Conservation (phyloP, 805 yeast species). For the Ogataea chonburiensis region DNA sequence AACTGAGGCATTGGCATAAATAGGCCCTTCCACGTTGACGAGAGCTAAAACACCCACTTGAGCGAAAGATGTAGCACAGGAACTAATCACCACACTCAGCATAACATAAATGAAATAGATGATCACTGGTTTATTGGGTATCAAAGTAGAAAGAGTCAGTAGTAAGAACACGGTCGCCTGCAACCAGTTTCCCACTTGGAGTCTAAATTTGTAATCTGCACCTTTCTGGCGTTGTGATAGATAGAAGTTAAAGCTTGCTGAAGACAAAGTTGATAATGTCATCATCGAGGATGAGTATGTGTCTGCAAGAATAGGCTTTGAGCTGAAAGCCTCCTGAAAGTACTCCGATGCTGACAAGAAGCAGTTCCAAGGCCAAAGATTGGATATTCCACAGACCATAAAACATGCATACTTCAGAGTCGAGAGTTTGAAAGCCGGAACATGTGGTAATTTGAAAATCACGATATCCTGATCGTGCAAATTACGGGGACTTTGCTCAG, state of each 20-base stretch:
- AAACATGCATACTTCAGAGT: conserved; percentile 55
- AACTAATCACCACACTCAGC: conserved; percentile 59
- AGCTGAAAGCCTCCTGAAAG: conserved; percentile 60
- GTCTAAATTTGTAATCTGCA: conserved; percentile 55
- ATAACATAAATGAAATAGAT: conserved; percentile 54
- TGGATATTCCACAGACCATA: conserved; percentile 67
- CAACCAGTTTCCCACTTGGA: conserved; percentile 57
- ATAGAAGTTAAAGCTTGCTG: conserved; percentile 56
- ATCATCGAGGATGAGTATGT: conserved; percentile 81
- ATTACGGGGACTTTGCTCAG: background rate
- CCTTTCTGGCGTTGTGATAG: conserved; percentile 66
- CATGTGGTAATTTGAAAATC: conserved; percentile 17
- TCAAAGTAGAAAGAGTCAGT: conserved; percentile 52
- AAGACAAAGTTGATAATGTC: conserved; percentile 75
- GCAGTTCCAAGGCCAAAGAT: conserved; percentile 97
- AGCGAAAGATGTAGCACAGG: conserved; percentile 76
- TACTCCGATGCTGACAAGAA: conserved; percentile 83
- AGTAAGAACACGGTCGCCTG: conserved; percentile 57
- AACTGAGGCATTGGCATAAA: conserved; percentile 85
- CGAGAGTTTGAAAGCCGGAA: conserved; percentile 20
- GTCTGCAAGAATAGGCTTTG: conserved; percentile 48
- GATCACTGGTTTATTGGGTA: conserved; percentile 32
- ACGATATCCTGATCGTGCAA: conserved; percentile 9
- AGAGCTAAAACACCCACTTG: conserved; percentile 92
- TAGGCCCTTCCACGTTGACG: conserved; percentile 71